Conservation (phyloP, 305 asterid genomes). For the Fraxinus nigra region DNA sequence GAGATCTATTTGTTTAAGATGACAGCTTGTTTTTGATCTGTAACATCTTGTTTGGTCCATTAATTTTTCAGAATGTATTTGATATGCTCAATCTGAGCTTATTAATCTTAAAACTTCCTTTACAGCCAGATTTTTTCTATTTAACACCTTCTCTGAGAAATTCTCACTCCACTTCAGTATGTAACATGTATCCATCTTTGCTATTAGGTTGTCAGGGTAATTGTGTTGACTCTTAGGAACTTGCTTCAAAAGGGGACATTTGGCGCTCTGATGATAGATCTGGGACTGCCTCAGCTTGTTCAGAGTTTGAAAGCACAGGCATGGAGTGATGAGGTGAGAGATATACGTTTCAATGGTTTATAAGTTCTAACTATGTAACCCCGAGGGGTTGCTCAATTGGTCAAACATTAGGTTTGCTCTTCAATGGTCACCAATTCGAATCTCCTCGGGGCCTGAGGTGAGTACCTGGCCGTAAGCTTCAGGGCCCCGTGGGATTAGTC, state of each 20-base stretch:
- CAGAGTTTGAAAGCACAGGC: slow-evolving; percentile 90
- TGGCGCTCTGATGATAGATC: slow-evolving; percentile 82
- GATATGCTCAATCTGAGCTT: slow-evolving; percentile 21
- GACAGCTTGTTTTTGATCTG: slow-evolving; percentile 5
- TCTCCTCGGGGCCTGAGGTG: no score
- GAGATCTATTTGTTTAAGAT: slow-evolving; percentile 13
- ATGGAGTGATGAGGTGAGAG: slow-evolving; percentile 90
- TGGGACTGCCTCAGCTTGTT: slow-evolving; percentile 76
- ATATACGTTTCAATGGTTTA: slow-evolving; percentile 1
- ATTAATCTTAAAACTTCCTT: slow-evolving; percentile 5
- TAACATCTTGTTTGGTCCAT: slow-evolving; percentile 15
- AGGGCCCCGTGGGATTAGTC: no score
- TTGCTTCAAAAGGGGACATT: slow-evolving; percentile 73
- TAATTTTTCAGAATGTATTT: slow-evolving; percentile 4
- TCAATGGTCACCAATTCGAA: no score
- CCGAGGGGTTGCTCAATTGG: no score
- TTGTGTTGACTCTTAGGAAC: slow-evolving; percentile 75
- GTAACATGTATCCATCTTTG: slow-evolving; percentile 15
- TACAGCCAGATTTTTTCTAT: background rate
- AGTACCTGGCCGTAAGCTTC: no score
- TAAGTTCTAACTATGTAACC: background rate
- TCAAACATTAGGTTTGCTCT: no score
- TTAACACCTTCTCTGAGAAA: slow-evolving; percentile 9
- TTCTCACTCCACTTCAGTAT: slow-evolving; percentile 6
- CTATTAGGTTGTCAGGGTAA: slow-evolving; percentile 82